Conservation (phyloP, 176 grass and related monocot genomes). For the Melocanna baccifera region DNA sequence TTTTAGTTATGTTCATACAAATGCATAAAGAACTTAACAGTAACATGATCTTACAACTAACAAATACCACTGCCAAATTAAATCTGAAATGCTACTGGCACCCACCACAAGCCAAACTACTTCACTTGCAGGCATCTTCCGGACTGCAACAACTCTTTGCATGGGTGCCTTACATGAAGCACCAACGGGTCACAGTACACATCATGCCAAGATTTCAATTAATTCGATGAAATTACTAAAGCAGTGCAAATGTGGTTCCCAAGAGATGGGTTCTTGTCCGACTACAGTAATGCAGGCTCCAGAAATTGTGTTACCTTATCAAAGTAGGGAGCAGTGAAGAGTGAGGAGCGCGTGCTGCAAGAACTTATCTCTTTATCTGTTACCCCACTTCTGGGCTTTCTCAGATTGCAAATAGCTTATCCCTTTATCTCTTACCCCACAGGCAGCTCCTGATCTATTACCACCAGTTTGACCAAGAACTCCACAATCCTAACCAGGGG, state of each 20-base stretch:
- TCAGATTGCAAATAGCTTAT: slow-evolving; percentile 21
- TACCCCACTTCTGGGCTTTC: slow-evolving; percentile 18
- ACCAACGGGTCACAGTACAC: neutral
- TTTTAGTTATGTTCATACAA: neutral
- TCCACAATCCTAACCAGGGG: neutral
- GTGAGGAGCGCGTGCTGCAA: neutral
- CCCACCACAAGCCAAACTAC: neutral
- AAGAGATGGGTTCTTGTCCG: neutral
- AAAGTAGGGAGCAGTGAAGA: neutral
- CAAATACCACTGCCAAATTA: neutral
- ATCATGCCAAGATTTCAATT: slow-evolving; percentile 6
- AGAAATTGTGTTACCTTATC: neutral
- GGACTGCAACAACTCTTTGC: neutral
- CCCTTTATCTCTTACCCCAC: slow-evolving; percentile 26
- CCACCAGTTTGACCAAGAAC: slow-evolving; percentile 21
- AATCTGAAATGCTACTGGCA: slow-evolving; percentile 2
- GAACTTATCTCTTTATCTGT: neutral
- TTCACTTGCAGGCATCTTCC: neutral
- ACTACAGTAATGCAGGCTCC: neutral
- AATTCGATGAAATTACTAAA: slow-evolving; percentile 6
- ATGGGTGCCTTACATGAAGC: neutral
- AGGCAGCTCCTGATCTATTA: neutral
- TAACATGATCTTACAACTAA: neutral
- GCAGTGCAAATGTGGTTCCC: neutral
- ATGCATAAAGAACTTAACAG: neutral